Base-by-base conservation (phyloP, 208 protist species). In the Wallacemonas sp. region DNA sequence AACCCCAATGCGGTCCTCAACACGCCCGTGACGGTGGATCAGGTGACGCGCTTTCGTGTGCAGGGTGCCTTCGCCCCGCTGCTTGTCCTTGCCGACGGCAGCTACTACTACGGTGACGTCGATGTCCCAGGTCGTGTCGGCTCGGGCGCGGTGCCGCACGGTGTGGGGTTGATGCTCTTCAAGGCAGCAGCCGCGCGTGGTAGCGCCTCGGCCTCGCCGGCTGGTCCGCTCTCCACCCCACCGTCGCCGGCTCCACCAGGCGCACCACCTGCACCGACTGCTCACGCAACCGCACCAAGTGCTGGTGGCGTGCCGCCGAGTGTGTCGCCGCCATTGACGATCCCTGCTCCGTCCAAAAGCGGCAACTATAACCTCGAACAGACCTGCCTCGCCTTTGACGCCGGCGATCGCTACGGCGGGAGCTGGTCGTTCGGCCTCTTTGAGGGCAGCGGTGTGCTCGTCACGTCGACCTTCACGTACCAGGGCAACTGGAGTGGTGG, bases 381-480 rank as follows among this genome's bases (percentile, higher is more conserved):
- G n/a, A 58, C 52, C 52, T 58, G 52, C 19, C 52, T 27, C 9
- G 41, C 26, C 3, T 91, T 85, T 62, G 66, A 57, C n/a, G 72
- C 46, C 52, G 87, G 85, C n/a, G 86, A 88, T 48, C 80, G 91
- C 36, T 96, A 94, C 65, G 91, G 88, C 8, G 91, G 91, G 0
- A 44, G 56, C 24, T 93, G 84, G 85, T 55, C 32, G 6, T 66
- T 85, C 54, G 91, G 91, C 24, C 60, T 69, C 38, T 90, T 87
- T 64, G 70, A 94, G 33, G 91, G 88, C 19, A 73, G 88, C 5
- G 91, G 91, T n/a, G 78, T 90, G 16, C 72, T 94, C 16, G 33
- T 88, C 2, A 84, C 82, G 9, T 70, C 70, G 36, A 60, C 34
- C 70, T 96, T 90, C 74, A 88, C 80, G 33, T 96, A 96, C 52